phyloP scores from a whole-genome alignment of 2,329 filamentous ascomycete genomes.

The Cladosporium colombiae region DNA sequence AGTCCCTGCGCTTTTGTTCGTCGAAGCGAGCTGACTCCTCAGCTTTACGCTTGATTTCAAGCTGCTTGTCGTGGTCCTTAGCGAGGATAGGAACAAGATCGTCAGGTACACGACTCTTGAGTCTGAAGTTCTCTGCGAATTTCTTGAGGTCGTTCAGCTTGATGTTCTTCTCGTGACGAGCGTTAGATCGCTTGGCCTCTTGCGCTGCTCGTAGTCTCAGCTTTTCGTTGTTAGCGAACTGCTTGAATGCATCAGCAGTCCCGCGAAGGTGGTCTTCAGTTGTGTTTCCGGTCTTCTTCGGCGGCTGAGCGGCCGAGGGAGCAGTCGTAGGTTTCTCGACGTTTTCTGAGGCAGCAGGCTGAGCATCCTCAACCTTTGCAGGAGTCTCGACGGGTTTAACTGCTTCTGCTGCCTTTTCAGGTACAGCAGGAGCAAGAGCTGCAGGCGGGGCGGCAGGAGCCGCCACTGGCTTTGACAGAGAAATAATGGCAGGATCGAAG shows the following conservation, averaged over 20 bases:
- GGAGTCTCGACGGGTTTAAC: conserved; percentile 19
- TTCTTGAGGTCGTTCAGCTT: conserved; percentile 94
- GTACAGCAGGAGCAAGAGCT: conserved; percentile 17
- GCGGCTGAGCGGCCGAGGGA: not conserved
- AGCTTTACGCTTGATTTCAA: conserved; percentile 87
- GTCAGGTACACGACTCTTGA: conserved; percentile 85
- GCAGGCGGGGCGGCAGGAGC: conserved; percentile 24
- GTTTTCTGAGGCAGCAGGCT: not conserved
- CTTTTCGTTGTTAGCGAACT: conserved; percentile 64
- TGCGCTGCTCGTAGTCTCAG: conserved; percentile 56
- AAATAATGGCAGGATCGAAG: conserved; percentile 87
- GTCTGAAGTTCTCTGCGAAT: conserved; percentile 91
- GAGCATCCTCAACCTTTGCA: conserved; percentile 23
- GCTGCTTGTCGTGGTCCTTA: conserved; percentile 93
- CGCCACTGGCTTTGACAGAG: conserved; percentile 58
- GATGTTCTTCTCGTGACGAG: conserved; percentile 76
- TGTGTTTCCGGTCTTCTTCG: conserved; percentile 47
- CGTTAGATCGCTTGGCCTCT: conserved; percentile 57
- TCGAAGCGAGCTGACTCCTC: conserved; percentile 68
- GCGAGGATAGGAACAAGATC: conserved; percentile 94
- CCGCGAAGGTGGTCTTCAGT: conserved; percentile 63
- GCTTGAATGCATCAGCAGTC: conserved; percentile 63
- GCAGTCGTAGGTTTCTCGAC: not conserved
- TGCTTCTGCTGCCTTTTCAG: conserved; percentile 23
- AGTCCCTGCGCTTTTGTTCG: conserved; percentile 49